Conservation (phyloP, 2,329 filamentous ascomycete species). For the Pseudogymnoascus sp. region DNA sequence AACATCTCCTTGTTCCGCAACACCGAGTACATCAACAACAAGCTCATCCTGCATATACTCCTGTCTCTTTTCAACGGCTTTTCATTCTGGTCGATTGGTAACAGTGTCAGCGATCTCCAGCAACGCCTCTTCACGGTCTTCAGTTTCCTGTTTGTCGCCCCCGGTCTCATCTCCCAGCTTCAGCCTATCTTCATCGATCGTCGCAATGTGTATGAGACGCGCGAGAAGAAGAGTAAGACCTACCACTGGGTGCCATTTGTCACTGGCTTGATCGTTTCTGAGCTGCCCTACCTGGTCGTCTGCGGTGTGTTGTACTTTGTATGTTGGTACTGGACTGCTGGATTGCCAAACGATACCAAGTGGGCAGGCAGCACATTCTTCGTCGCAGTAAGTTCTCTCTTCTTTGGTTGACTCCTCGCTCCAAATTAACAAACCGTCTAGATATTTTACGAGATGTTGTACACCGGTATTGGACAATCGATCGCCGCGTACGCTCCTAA, state of each 20-base stretch:
- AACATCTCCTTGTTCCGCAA: slow-evolving; percentile 56
- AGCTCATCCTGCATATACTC: slow-evolving; percentile 43
- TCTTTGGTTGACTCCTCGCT: too few species aligned
- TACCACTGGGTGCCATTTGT: slow-evolving; percentile 53
- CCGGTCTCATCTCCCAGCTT: slow-evolving; percentile 49
- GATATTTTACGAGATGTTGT: slow-evolving; percentile 53
- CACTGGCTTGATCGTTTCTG: slow-evolving; percentile 40
- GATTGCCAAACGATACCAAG: slow-evolving; percentile 21
- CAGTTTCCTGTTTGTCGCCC: slow-evolving; percentile 55
- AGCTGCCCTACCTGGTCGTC: slow-evolving; percentile 38
- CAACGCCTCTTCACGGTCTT: slow-evolving; percentile 51
- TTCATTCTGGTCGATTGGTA: slow-evolving; percentile 51
- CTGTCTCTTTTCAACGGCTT: slow-evolving; percentile 53
- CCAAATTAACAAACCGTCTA: too few species aligned
- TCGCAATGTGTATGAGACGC: slow-evolving; percentile 48
- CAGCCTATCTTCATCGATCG: slow-evolving; percentile 50
- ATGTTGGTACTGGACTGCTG: slow-evolving; percentile 52
- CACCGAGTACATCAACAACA: slow-evolving; percentile 42
- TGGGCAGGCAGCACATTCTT: slow-evolving; percentile 44
- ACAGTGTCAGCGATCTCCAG: slow-evolving; percentile 43
- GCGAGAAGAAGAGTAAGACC: slow-evolving; percentile 54
- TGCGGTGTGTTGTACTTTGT: slow-evolving; percentile 38
- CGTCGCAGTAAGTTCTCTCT: slow-evolving; percentile 24
- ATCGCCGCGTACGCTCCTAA: slow-evolving; percentile 55
- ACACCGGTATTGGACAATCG: slow-evolving; percentile 53